A percentile compares a stretch with the other conserved stretches of the same genome.
phyloP scores from a whole-genome alignment of 2,329 filamentous ascomycete genomes.

The Cercospora sesami region DNA sequence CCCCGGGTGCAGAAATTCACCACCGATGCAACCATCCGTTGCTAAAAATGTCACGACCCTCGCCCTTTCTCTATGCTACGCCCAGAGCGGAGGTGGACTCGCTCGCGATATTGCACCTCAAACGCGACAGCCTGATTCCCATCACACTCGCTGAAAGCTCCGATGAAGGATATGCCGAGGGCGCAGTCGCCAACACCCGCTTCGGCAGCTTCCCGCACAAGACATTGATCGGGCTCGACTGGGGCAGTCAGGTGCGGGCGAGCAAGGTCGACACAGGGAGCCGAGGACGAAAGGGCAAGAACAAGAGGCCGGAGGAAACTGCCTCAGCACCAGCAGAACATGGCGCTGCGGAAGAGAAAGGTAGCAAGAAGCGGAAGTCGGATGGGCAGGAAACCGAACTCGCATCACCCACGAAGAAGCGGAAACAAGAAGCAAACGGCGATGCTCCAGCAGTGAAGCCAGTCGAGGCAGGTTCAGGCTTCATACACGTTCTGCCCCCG shows the following conservation, averaged over 20 bases:
- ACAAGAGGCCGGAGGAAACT: slow-evolving; percentile 53
- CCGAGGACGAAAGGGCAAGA: slow-evolving; percentile 64
- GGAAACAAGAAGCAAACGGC: slow-evolving; percentile 28
- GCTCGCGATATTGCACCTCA: slow-evolving; percentile 83
- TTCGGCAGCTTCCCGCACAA: slow-evolving; percentile 72
- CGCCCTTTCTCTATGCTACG: slow-evolving; percentile 77
- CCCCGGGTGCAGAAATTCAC: slow-evolving; percentile 7
- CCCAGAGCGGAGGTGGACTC: slow-evolving; percentile 61
- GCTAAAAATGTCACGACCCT: slow-evolving; percentile 42
- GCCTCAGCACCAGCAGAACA: not conserved
- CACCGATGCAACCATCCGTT: not conserved
- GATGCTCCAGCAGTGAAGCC: slow-evolving; percentile 43
- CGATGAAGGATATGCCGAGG: slow-evolving; percentile 46
- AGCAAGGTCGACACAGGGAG: slow-evolving; percentile 89
- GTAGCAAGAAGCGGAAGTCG: slow-evolving; percentile 47
- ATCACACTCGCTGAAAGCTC: slow-evolving; percentile 55
- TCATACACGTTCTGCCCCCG: slow-evolving; percentile 74
- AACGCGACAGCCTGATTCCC: slow-evolving; percentile 80
- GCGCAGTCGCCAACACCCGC: slow-evolving; percentile 73
- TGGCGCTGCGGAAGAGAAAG: not conserved
- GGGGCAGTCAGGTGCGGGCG: slow-evolving; percentile 89
- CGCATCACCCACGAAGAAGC: slow-evolving; percentile 37
- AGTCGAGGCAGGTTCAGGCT: slow-evolving; percentile 63
- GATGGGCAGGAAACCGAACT: slow-evolving; percentile 33
- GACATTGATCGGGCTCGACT: slow-evolving; percentile 67